Evolutionary conservation across 495 filamentous ascomycete species (phyloP), one percentile per base, ranked within the genome.

Genomic region (Neurospora sp.): DNA sequence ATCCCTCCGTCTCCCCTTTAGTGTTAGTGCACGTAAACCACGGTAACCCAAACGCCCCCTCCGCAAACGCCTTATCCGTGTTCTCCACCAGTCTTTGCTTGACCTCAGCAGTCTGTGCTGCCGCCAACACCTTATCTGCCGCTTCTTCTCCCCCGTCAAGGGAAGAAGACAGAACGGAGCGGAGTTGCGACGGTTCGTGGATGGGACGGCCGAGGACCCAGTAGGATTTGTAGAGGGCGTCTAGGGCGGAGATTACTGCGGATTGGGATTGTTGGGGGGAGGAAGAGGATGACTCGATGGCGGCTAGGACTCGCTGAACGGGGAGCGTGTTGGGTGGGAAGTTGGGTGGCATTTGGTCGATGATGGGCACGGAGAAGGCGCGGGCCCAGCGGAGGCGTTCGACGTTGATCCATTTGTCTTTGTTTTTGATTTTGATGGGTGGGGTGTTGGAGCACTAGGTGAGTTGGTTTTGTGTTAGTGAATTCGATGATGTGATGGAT

Each of bases 11-110:
- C 76, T 87, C 77, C 5, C 91, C 90, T 44, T 86, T 79, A 6
- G 80, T 40, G 77, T 92, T 89, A 23, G 88, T 88, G 81, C 90
- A 90, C 39, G 88, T 86, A 75, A 91, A 87, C 91, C 91, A 93
- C 0, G 92, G 92, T 38, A 93, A 76, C 6, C 91, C 92, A 81
- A 94, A 94, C 2, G 90, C 90, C 8, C 90, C 91, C 8, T 86
- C 82, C 35, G 77, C 82, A 66, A 93, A 86, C 3, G 90, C 88
- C 18, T 74, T 72, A 42, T 91, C 85, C 0, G 91, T 93, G 71
- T 90, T 90, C 35, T 82, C 77, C 0, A 71, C 76, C 69, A 93
- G 78, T 5, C 80, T 69, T 10, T 83, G 77, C 78, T 93, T 93
- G 70, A 85, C 84, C 39, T 89, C 87, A 0, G 69, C 16, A 10